Conservation (phyloP, 306 rosid genomes). For the Vachellia pachyceras region DNA sequence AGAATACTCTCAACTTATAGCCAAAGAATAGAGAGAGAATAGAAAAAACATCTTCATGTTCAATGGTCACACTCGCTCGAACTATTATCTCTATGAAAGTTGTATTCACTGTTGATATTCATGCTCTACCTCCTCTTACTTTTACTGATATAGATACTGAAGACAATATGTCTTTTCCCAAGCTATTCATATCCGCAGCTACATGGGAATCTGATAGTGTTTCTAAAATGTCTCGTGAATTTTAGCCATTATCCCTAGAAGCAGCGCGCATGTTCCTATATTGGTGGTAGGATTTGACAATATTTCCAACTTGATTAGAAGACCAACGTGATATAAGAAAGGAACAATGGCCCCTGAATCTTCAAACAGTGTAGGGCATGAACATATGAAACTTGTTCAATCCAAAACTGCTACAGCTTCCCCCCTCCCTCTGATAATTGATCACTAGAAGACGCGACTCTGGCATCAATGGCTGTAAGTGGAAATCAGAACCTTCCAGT, state of each 20-base stretch:
- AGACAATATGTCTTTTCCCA: background rate
- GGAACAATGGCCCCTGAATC: background rate
- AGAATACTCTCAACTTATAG: no score
- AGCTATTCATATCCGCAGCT: background rate
- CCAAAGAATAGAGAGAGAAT: no score
- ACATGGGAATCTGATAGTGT: background rate
- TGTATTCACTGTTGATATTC: background rate
- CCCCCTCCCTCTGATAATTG: background rate
- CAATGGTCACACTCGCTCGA: no score
- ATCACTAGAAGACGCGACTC: conserved; percentile 2
- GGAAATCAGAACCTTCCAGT: conserved; percentile 32
- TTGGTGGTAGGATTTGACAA: background rate
- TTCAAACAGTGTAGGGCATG: conserved; percentile 3
- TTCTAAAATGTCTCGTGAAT: background rate
- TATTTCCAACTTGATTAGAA: background rate
- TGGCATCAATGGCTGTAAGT: conserved; percentile 22
- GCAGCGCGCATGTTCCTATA: conserved; percentile 1
- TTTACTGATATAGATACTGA: background rate
- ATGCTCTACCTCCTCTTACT: background rate
- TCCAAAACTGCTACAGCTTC: background rate
- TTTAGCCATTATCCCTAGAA: background rate
- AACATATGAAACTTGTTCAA: background rate
- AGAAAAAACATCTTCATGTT: background rate
- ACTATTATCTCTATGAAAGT: background rate
- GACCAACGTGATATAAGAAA: background rate